These are phyloP conservation scores for Macrocystidia cucumis DNA, from an alignment of 1,284 basidiomycete species.

Conservation along the genomic window DNA sequence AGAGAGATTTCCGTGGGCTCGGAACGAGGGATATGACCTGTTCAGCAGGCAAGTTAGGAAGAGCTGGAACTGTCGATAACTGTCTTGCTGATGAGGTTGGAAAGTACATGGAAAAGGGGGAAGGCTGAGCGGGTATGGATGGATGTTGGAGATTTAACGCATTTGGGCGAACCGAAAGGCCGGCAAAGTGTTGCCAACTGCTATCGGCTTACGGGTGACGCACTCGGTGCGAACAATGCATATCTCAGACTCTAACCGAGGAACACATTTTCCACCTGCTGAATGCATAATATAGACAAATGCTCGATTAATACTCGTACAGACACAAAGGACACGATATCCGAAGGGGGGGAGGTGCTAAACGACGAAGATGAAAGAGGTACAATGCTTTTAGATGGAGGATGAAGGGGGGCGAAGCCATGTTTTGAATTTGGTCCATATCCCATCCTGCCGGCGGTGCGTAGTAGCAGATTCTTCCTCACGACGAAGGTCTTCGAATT, in stretches of 20 bases:
- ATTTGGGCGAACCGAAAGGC: too few species aligned
- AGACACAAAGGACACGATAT: too few species aligned
- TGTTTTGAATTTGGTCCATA: conserved; percentile 28
- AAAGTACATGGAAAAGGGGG: conserved; percentile 59
- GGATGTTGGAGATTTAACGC: too few species aligned
- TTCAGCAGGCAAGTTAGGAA: conserved; percentile 56
- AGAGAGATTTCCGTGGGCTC: conserved; percentile 71
- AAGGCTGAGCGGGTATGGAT: conserved; percentile 11
- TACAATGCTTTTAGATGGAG: conserved; percentile 1
- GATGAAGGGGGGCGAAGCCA: conserved; percentile 21
- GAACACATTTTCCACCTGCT: too few species aligned
- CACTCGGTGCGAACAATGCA: too few species aligned
- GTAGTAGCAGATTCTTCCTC: conserved; percentile 5
- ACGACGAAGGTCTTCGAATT: conserved; percentile 9
- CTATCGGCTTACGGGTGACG: too few species aligned
- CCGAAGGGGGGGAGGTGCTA: too few species aligned
- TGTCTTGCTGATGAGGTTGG: conserved; percentile 71
- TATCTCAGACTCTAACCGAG: too few species aligned
- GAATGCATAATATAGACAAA: too few species aligned
- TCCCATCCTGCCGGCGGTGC: conserved; percentile 7
- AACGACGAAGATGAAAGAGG: too few species aligned
- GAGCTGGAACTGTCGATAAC: conserved; percentile 55
- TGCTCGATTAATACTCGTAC: too few species aligned
- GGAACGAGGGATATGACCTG: conserved; percentile 51
- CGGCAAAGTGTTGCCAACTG: too few species aligned